Evolutionary conservation across 2,329 filamentous ascomycete species (phyloP), one percentile per base, ranked within the genome.

Genomic region (Achaetomium macrosporum): DNA sequence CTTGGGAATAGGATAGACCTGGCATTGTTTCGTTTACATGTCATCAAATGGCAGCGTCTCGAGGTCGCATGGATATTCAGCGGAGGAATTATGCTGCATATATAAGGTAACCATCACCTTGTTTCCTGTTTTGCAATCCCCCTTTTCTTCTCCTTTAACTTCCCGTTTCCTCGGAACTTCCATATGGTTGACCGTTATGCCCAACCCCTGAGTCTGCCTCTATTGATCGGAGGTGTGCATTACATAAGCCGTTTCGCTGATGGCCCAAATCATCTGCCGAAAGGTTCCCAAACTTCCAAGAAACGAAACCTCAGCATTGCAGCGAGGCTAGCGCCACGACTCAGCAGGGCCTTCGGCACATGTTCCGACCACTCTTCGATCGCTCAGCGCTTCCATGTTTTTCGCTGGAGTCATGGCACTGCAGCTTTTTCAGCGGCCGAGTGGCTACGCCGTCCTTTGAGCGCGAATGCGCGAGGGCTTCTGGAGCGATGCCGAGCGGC

Each of bases 221-320:
- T 35, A 7, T 35, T 11, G 33, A 15, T 35, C 13, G 10, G 33
- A 36, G 3, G 19, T 36, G n/a, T 6, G 39, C 4, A 20, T 39
- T 36, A 25, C n/a, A 31, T 42, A 39, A 37, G 7, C 25, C 13
- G 10, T 15, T 9, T 35, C 10, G 11, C 13, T 12, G 5, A 11
- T 3, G 11, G 30, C 30, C 13, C 44, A 54, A 45, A 17, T n/a
- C 55, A 59, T 59, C 56, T 59, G 57, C 57, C 57, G 57, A 59
- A 51, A 42, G 2, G 13, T 20, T 39, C 41, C 48, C 46, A 54
- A 37, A 2, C 13, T 20, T 37, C 44, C 51, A 47, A 53, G 42
- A 46, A 16, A 17, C 36, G 35, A 36, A 30, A 46, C 20, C 31
- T 39, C 42, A 54, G 47, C 36, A 43, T 6, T 54, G 47, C 51